These are phyloP conservation scores for Zancudomyces culisetae DNA, from an alignment of 371 early-diverging fungal species.

Conservation along the genomic window DNA sequence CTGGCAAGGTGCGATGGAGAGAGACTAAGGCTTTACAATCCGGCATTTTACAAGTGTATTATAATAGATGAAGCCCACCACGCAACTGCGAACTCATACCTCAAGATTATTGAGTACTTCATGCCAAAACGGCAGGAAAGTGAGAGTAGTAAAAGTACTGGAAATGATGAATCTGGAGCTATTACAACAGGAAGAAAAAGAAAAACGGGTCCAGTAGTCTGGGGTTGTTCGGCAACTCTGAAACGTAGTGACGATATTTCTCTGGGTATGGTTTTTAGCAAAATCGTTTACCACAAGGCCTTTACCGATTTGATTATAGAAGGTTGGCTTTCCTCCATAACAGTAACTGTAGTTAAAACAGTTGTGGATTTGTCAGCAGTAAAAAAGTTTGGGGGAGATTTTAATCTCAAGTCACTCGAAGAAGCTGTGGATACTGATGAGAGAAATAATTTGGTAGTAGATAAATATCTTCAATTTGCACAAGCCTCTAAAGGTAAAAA, in stretches of 20 bases:
- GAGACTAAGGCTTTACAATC: conserved; percentile 33
- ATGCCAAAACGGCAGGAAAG: conserved; percentile 15
- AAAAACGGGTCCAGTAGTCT: conserved; percentile 13
- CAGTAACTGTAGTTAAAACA: conserved; percentile 44
- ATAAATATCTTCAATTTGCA: conserved; percentile 33
- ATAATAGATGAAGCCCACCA: conserved; percentile 92
- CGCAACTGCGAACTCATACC: conserved; percentile 57
- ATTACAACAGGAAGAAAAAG: not conserved
- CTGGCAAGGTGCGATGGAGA: conserved; percentile 27
- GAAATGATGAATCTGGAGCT: not conserved
- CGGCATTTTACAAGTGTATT: conserved; percentile 58
- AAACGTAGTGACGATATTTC: conserved; percentile 61
- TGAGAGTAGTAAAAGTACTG: no score
- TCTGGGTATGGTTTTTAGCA: conserved; percentile 45
- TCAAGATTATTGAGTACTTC: conserved; percentile 52
- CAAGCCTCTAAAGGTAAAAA: conserved; percentile 2
- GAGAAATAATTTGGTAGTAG: conserved; percentile 48
- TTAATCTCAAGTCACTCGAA: conserved; percentile 31
- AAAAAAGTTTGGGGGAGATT: conserved; percentile 35
- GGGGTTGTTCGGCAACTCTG: conserved; percentile 89
- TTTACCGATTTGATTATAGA: conserved; percentile 68
- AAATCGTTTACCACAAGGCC: conserved; percentile 50
- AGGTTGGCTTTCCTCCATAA: conserved; percentile 32
- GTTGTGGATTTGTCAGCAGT: conserved; percentile 32
- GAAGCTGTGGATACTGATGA: conserved; percentile 35